These are phyloP conservation scores for Yamadazyma akitaensis DNA, from an alignment of 805 yeast species.

Conservation along the genomic window DNA sequence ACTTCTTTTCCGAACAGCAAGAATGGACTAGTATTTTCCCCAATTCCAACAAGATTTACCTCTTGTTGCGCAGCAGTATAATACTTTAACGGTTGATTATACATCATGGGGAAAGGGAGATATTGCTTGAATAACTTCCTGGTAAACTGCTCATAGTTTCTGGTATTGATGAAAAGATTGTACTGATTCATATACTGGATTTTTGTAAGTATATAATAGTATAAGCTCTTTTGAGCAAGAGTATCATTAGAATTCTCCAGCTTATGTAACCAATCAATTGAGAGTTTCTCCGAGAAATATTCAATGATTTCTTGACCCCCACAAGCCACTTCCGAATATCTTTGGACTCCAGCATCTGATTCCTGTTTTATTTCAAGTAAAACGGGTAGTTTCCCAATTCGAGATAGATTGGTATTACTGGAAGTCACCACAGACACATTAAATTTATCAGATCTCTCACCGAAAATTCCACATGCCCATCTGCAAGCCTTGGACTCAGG, in stretches of 20 bases:
- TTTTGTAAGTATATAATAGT: conserved; percentile 39
- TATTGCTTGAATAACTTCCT: conserved; percentile 50
- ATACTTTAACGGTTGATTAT: conserved; percentile 55
- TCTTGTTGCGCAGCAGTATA: conserved; percentile 36
- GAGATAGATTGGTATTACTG: conserved; percentile 54
- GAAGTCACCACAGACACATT: conserved; percentile 45
- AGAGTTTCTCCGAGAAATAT: conserved; percentile 3
- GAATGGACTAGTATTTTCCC: conserved; percentile 23
- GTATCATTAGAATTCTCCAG: background rate
- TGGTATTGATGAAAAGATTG: conserved; percentile 32
- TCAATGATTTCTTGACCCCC: conserved; percentile 18
- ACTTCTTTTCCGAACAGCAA: conserved; percentile 20
- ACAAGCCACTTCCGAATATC: conserved; percentile 12
- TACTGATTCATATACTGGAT: conserved; percentile 51
- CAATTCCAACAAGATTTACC: conserved; percentile 30
- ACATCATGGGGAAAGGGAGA: conserved; percentile 73
- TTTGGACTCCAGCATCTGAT: background rate
- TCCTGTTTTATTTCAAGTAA: conserved; percentile 20
- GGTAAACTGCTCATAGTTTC: conserved; percentile 60
- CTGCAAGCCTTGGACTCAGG: conserved; percentile 50
- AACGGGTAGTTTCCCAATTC: conserved; percentile 49
- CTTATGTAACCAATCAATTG: background rate
- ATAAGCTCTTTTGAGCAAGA: conserved; percentile 28
- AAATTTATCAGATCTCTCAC: conserved; percentile 6
- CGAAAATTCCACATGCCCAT: conserved; percentile 36